Conservation (phyloP, 139 green algal genomes). For the Dunaliella sp. region DNA sequence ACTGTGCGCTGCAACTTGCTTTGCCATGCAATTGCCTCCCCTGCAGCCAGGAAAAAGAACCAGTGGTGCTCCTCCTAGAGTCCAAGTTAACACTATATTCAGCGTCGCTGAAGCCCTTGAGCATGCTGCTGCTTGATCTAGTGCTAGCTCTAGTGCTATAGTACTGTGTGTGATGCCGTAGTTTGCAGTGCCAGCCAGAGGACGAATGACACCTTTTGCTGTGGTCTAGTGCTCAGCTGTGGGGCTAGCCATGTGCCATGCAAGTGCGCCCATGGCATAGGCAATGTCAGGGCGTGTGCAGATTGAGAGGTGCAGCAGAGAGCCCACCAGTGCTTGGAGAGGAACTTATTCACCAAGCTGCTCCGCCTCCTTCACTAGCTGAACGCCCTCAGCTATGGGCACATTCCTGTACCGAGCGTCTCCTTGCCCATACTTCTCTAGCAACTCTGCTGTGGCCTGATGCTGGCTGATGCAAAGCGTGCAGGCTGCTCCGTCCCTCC, state of each 20-base stretch:
- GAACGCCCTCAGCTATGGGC: neutral
- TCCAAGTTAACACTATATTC: conserved; percentile 39
- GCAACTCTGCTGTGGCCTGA: conserved; percentile 3
- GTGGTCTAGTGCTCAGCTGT: conserved; percentile 32
- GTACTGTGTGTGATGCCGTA: conserved; percentile 11
- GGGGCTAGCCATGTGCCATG: conserved; percentile 35
- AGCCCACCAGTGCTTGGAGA: conserved; percentile 32
- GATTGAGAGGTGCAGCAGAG: conserved; percentile 23
- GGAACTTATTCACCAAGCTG: neutral
- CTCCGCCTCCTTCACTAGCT: conserved; percentile 1
- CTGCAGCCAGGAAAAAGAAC: conserved; percentile 35
- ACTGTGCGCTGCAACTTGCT: conserved; percentile 48
- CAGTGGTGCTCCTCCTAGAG: conserved; percentile 39
- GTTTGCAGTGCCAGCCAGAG: conserved; percentile 19
- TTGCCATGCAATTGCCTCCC: conserved; percentile 39
- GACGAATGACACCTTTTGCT: conserved; percentile 32
- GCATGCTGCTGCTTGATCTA: neutral
- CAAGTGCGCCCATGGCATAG: conserved; percentile 34
- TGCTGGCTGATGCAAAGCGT: conserved; percentile 22
- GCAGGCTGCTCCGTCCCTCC: neutral
- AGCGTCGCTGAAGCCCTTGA: conserved; percentile 37
- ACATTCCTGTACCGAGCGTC: neutral
- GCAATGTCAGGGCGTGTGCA: conserved; percentile 45
- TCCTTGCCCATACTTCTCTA: conserved; percentile 23
- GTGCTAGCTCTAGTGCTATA: too few species aligned